Percentiles rank a stretch among this genome's conserved stretches.
phyloP scores from a whole-genome alignment of 805 yeast genomes.

The Yamadazyma philogaea region DNA sequence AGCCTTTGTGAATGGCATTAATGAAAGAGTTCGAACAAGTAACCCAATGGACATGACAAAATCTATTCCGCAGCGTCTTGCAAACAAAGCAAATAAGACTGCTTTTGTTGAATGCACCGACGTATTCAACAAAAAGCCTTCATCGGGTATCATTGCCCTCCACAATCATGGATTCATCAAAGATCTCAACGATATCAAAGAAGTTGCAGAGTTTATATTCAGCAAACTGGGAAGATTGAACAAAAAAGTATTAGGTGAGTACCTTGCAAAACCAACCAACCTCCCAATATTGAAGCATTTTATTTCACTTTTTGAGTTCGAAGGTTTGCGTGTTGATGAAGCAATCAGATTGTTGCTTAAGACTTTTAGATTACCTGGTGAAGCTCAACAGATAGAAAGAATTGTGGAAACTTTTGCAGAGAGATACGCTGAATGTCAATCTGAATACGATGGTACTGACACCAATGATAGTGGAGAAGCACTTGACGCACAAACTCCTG shows the following conservation, averaged over 20 bases:
- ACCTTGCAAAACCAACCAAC: conserved; percentile 73
- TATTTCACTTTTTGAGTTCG: conserved; percentile 69
- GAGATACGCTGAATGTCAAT: conserved; percentile 68
- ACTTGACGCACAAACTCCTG: conserved; percentile 29
- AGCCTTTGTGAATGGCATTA: conserved; percentile 61
- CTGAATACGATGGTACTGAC: conserved; percentile 8
- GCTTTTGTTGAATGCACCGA: conserved; percentile 75
- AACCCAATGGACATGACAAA: conserved; percentile 4
- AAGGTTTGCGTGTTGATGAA: conserved; percentile 82
- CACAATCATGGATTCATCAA: conserved; percentile 64
- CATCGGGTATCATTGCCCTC: conserved; percentile 65
- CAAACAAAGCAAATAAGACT: conserved; percentile 56
- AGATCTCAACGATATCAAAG: conserved; percentile 45
- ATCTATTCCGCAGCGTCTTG: conserved; percentile 30
- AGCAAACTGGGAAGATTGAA: conserved; percentile 78
- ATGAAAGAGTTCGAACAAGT: conserved; percentile 42
- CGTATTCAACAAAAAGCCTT: conserved; percentile 74
- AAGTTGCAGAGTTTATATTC: conserved; percentile 73
- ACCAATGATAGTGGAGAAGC: neutral
- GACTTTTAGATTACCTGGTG: conserved; percentile 92
- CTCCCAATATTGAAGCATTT: conserved; percentile 58
- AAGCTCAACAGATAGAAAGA: conserved; percentile 93
- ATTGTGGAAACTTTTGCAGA: conserved; percentile 83
- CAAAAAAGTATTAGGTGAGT: conserved; percentile 85
- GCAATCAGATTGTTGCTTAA: conserved; percentile 80